Conservation (phyloP, 148 eudicot species). For the Polygonum aviculare region DNA sequence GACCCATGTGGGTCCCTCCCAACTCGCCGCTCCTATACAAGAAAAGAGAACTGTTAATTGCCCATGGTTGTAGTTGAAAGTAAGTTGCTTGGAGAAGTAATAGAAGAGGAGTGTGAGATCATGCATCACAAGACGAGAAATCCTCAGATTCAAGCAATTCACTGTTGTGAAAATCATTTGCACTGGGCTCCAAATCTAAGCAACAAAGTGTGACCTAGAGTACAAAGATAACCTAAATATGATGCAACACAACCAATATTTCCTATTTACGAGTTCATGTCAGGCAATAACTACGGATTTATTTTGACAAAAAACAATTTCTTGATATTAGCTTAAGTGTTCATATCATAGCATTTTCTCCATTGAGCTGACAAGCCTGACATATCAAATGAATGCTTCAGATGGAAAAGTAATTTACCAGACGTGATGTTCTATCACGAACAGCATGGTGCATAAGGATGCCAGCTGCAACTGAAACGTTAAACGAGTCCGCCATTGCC, state of each 20-base stretch:
- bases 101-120: neutral
- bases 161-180: neutral
- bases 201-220: conserved; percentile 4
- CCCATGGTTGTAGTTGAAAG: neutral
- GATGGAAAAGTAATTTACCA: conserved; percentile 34
- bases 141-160: conserved; percentile 70
- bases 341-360: neutral
- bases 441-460: conserved; percentile 96
- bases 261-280: neutral
- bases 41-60: neutral
- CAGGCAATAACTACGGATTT: neutral
- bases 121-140: neutral
- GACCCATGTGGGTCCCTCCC: neutral
- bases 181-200: neutral
- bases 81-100: neutral
- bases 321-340: neutral
- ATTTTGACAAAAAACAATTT: neutral
- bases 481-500: conserved; percentile 97
- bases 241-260: neutral
- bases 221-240: neutral
- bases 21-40: neutral
- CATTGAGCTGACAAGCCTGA: neutral
- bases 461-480: conserved; percentile 97
- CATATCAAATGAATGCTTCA: neutral
- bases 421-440: conserved; percentile 68